Conservation (phyloP, 1,284 basidiomycete species). For the Cryptococcus sp. region DNA sequence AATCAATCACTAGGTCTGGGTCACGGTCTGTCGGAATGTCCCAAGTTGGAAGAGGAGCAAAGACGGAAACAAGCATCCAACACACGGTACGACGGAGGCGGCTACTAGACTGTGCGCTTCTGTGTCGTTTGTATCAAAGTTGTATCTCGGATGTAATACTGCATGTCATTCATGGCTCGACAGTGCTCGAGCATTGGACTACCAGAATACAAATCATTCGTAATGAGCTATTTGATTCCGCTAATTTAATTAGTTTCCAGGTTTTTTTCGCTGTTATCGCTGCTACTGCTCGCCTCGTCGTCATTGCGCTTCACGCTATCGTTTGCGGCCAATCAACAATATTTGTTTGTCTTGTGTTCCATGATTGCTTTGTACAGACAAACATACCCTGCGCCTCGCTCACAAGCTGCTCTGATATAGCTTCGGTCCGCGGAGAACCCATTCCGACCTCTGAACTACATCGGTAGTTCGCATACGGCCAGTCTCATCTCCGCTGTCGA, state of each 20-base stretch:
- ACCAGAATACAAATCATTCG: too few species aligned
- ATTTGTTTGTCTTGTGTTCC: too few species aligned
- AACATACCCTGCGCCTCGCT: too few species aligned
- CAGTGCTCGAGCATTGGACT: too few species aligned
- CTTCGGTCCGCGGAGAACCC: too few species aligned
- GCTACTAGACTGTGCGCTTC: slow-evolving; percentile 53
- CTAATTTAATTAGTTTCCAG: not conserved
- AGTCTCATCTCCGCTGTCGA: too few species aligned
- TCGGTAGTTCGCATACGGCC: too few species aligned
- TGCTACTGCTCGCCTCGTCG: not conserved
- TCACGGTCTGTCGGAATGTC: slow-evolving; percentile 90
- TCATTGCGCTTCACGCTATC: not conserved
- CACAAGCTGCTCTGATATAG: too few species aligned
- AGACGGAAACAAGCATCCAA: slow-evolving; percentile 60
- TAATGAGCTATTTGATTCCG: not conserved
- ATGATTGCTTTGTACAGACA: too few species aligned
- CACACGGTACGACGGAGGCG: slow-evolving; percentile 61
- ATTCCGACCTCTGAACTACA: too few species aligned
- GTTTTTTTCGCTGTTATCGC: not conserved
- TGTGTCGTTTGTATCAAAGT: not conserved
- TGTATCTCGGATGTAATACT: not conserved
- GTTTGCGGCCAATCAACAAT: too few species aligned
- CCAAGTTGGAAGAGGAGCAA: slow-evolving; percentile 93
- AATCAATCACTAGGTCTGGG: slow-evolving; percentile 68
- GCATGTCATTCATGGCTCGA: too few species aligned